A percentile compares a stretch with the other conserved stretches of the same genome.
Evolutionary conservation across 2,329 filamentous ascomycete species (phyloP).

Genomic region (Beauveria medogensis): DNA sequence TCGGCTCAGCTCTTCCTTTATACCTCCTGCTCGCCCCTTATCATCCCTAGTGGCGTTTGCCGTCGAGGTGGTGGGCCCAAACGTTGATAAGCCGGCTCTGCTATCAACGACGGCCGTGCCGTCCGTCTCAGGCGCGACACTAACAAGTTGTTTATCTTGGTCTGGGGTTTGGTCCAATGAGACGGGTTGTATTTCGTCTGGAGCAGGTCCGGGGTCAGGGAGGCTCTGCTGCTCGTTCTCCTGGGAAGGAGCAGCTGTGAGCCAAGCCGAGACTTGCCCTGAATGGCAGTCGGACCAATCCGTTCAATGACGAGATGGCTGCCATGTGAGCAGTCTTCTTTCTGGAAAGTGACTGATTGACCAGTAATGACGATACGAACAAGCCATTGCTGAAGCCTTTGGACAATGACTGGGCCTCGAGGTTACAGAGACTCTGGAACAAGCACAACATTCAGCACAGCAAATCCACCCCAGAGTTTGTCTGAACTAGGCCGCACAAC

Average conservation of each 20-base stretch:
- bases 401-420: no score
- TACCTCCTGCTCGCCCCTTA: background rate
- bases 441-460: background rate
- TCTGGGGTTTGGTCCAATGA: background rate
- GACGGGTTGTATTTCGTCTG: background rate
- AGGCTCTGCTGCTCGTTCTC: background rate
- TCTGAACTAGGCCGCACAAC: background rate
- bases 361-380: background rate
- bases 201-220: background rate
- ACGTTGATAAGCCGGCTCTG: slow-evolving; percentile 1
- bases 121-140: background rate
- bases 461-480: background rate
- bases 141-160: background rate
- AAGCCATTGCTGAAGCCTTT: no score
- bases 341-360: background rate
- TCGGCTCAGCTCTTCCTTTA: slow-evolving; percentile 1
- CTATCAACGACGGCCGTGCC: background rate
- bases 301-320: background rate
- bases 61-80: background rate
- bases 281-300: background rate
- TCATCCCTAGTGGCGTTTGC: background rate
- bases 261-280: background rate
- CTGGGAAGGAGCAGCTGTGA: background rate
- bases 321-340: background rate
- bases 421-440: background rate